Base-by-base conservation (phyloP, 345 rosid species). In the Populus nigra region DNA sequence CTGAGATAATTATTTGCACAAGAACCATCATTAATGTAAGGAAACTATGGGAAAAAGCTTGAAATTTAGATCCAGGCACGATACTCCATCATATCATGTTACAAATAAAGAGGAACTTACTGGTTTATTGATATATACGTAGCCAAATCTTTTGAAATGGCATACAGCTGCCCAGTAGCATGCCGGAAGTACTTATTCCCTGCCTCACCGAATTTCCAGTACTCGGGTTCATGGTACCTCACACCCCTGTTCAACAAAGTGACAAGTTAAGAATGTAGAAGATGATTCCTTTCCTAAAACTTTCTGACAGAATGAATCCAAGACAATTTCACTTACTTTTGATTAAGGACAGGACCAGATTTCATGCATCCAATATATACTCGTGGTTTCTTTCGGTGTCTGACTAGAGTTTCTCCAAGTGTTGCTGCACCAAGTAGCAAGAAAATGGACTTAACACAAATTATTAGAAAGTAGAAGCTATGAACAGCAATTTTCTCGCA, bases 111-210 rank as follows among this genome's bases (percentile, higher is more conserved):
- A 69, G 35, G 61, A 70, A 55, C 98, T 90, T 84, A 96, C 99
- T 88, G 97, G 87, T 96, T 96, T 75, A 93, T 92, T 39, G 97
- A 92, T 85, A 93, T 92, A 35, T 93, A 96, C n/a, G 93, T 59
- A 67, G 99, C 99, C 84, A 96, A 83, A 83, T 96, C 99, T 80
- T 87, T 92, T 31, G 99, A 96, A 86, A 96, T 88, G 75, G 97
- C 98, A 73, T 96, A 96, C 41, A 96, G 79, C 88, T 96, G 97
- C 41, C 99, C 99, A 4, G 98, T 92, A 75, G 97, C 99, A 79
- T 96, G 99, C 65, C 99, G 96, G 73, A 96, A 93, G 84, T 96
- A 96, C 83, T 88, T 93, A 87, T 93, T 96, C 84, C 99, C 99
- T 4, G 92, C 76, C 77, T 89, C 92, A 0, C 99, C 99, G 74